phyloP scores from a whole-genome alignment of 2,329 filamentous ascomycete species.

The Didymella pinodella region DNA sequence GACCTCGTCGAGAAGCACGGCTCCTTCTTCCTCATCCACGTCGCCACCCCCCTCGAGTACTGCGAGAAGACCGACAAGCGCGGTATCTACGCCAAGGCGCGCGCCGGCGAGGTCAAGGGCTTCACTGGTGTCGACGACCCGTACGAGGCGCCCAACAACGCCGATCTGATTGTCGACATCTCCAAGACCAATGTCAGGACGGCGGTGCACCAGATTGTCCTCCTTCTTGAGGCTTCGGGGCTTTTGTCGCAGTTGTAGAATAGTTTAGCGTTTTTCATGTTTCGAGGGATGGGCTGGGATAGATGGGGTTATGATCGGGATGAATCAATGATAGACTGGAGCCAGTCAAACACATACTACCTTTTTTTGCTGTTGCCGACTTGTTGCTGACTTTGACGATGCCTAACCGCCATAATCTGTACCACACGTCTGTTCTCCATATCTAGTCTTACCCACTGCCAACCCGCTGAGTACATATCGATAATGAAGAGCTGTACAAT shows the following conservation, averaged over 20 bases:
- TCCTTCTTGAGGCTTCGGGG: constrained; percentile 88
- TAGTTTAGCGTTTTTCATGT: background rate
- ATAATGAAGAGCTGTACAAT: too few species aligned
- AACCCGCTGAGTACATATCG: too few species aligned
- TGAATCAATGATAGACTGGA: constrained; percentile 10
- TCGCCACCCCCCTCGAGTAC: constrained; percentile 89
- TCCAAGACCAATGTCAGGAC: constrained; percentile 89
- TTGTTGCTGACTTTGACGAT: too few species aligned
- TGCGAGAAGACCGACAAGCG: constrained; percentile 94
- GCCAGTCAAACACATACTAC: background rate
- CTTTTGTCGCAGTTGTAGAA: constrained; percentile 70
- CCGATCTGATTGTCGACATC: constrained; percentile 83
- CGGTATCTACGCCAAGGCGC: constrained; percentile 85
- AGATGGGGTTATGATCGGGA: constrained; percentile 5
- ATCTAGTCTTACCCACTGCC: too few species aligned
- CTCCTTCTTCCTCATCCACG: constrained; percentile 93
- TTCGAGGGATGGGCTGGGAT: background rate
- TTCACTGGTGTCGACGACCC: constrained; percentile 99
- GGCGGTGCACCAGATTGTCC: constrained; percentile 95
- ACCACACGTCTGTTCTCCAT: too few species aligned
- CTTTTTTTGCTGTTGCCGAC: too few species aligned
- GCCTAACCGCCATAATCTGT: too few species aligned
- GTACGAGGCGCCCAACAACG: constrained; percentile 83
- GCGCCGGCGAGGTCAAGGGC: constrained; percentile 91
- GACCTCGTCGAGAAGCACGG: constrained; percentile 88